Evolutionary conservation across 768 basidiomycete genomes (phyloP).

Genomic region (Panellus pusillus): DNA sequence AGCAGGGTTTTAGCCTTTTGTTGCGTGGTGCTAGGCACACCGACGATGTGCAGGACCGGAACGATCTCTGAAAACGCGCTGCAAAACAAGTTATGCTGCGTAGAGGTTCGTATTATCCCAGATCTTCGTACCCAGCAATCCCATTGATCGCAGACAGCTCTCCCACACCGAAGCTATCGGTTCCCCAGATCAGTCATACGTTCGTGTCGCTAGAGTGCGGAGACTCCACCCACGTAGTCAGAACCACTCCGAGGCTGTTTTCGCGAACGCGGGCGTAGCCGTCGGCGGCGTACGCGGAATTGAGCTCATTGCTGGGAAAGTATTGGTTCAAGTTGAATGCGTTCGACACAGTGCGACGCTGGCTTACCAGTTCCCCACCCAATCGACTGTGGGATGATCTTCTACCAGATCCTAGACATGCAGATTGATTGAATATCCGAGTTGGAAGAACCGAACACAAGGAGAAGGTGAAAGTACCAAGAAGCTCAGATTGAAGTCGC

Average conservation of each 20-base stretch:
- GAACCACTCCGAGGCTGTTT: conserved; percentile 64
- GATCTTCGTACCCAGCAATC: conserved; percentile 47
- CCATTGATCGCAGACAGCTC: conserved; percentile 88
- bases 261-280: conserved; percentile 90
- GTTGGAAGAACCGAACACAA: not conserved
- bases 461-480: conserved; percentile 33
- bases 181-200: too few species aligned
- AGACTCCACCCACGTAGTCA: conserved; percentile 59
- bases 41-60: conserved; percentile 86
- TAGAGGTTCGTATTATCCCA: too few species aligned
- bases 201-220: too few species aligned
- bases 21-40: conserved; percentile 73
- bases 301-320: conserved; percentile 64
- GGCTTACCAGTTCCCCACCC: conserved; percentile 71
- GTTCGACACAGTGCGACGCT: too few species aligned
- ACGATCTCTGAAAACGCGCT: conserved; percentile 85
- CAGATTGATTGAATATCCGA: not conserved
- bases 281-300: conserved; percentile 89
- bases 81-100: too few species aligned
- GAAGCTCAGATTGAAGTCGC: conserved; percentile 80
- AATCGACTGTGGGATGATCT: conserved; percentile 72
- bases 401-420: conserved; percentile 72
- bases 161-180: conserved; percentile 69
- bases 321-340: too few species aligned
- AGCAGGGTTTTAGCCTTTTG: conserved; percentile 73